phyloP scores from a whole-genome alignment of 352 stramenopile genomes.

The Blastocystis sp. region DNA sequence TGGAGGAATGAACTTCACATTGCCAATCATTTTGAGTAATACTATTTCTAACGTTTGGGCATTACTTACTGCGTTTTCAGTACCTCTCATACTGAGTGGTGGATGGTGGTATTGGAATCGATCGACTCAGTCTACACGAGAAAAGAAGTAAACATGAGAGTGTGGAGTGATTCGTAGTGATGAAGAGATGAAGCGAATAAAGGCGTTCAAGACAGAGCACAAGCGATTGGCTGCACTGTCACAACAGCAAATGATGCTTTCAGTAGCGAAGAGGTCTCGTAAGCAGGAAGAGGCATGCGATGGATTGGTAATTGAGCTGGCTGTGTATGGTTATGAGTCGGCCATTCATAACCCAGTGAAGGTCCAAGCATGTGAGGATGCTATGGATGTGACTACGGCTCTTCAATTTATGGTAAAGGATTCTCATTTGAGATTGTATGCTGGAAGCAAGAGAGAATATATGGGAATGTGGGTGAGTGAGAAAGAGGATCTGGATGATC shows the following conservation, averaged over 20 bases:
- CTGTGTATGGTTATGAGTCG: neutral
- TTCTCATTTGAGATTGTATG: conserved; percentile 24
- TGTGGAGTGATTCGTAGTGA: neutral
- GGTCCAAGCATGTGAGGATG: neutral
- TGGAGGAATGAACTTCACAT: conserved; percentile 5
- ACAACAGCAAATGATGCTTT: conserved; percentile 25
- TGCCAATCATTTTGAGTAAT: neutral
- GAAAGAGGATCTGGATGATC: neutral
- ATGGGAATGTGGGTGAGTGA: conserved; percentile 7
- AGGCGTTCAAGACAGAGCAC: neutral
- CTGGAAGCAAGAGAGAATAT: conserved; percentile 30
- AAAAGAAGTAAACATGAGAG: neutral
- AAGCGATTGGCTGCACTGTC: conserved; percentile 21
- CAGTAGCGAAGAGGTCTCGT: neutral
- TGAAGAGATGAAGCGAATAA: neutral
- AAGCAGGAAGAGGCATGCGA: neutral
- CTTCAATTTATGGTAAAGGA: conserved; percentile 55
- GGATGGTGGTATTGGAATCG: neutral
- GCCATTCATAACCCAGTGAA: neutral
- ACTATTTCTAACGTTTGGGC: neutral
- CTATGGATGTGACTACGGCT: conserved; percentile 17
- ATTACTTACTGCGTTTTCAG: neutral
- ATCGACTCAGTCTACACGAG: neutral
- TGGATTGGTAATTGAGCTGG: conserved; percentile 15
- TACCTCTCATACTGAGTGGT: neutral